phyloP scores from a whole-genome alignment of 805 yeast species.

The Schizosaccharomyces pombe region ASM294v3 CU329670.1:567001-567500 shows the following conservation, averaged over 20 bases:
- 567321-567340: constrained; percentile 71
- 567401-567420: constrained; percentile 65
- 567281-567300: constrained; percentile 93
- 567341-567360: constrained; percentile 98
- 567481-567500: constrained; percentile 83
- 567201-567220: constrained; percentile 17
- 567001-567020: constrained; percentile 80
- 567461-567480: constrained; percentile 88
- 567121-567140: constrained; percentile 79
- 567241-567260: constrained; percentile 74
- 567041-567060: constrained; percentile 83
- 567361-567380: constrained; percentile 79
- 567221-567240: constrained; percentile 8
- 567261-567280: constrained; percentile 92
- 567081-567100: constrained; percentile 98
- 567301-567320: constrained; percentile 65
- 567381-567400: constrained; percentile 76
- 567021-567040: constrained; percentile 91
- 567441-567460: constrained; percentile 75
- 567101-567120: constrained; percentile 78
- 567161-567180: constrained; percentile 87
- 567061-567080: constrained; percentile 82
- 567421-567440: constrained; percentile 84
- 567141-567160: constrained; percentile 56
- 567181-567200: constrained; percentile 94